A percentile compares a stretch with the other conserved stretches of the same genome.
Evolutionary conservation across 805 yeast species (phyloP).

Genomic region (Clavispora asparagi): DNA sequence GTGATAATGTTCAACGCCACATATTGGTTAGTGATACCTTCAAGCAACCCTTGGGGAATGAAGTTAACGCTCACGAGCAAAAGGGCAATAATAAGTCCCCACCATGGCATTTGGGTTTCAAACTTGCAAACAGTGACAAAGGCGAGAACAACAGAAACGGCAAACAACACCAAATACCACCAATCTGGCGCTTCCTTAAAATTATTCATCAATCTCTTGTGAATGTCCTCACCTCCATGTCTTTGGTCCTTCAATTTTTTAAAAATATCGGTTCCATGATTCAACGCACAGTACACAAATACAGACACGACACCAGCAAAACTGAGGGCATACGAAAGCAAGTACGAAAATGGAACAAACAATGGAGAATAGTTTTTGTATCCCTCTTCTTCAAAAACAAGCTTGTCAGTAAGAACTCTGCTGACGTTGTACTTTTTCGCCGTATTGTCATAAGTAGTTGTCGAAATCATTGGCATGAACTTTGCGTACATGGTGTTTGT

Average conservation of each 20-base stretch:
- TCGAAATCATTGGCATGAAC: conserved; percentile 18
- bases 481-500: conserved; percentile 19
- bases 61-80: conserved; percentile 11
- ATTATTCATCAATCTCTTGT: conserved; percentile 16
- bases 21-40: conserved; percentile 17
- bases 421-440: conserved; percentile 15
- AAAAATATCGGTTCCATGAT: conserved; percentile 16
- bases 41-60: conserved; percentile 15
- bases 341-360: conserved; percentile 16
- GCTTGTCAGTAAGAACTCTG: conserved; percentile 11
- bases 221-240: conserved; percentile 17
- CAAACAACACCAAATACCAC: conserved; percentile 15
- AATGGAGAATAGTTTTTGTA: conserved; percentile 17
- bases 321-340: conserved; percentile 17
- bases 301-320: conserved; percentile 19
- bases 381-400: conserved; percentile 11
- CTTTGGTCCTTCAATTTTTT: conserved; percentile 12
- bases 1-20: conserved; percentile 17
- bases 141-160: conserved; percentile 9
- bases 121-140: conserved; percentile 14
- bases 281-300: conserved; percentile 14
- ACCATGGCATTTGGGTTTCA: conserved; percentile 16
- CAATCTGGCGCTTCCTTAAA: conserved; percentile 18
- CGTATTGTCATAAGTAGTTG: conserved; percentile 17
- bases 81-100: conserved; percentile 14